Evolutionary conservation across 2,329 filamentous ascomycete genomes (phyloP), one percentile per base, ranked within the genome.

Genomic region (Sarocladiaceae sp.): DNA sequence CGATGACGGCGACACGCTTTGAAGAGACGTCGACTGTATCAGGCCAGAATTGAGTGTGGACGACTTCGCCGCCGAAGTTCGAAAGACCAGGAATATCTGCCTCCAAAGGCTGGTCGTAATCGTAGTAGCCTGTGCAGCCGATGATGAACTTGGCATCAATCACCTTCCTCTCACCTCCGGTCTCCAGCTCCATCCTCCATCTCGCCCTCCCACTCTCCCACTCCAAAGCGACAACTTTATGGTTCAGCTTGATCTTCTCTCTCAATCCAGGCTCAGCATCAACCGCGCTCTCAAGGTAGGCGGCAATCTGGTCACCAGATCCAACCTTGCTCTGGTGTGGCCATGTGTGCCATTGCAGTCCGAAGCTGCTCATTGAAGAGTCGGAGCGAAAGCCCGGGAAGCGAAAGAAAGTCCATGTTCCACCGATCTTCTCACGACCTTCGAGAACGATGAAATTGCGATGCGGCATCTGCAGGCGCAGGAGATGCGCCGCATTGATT

Each of bases 11-110:
- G 18, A 91, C 72, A 29, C 79, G 78, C 68, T 90, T 88, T 64
- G 74, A 73, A 4, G 72, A 66, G 64, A 85, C 84, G 59, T 87
- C 77, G 36, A 86, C 68, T 50, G 83, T 75, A 48, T 83, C 71
- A 0, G 85, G 84, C 87, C 87, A 90, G 71, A 86, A 88, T 59
- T 88, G 86, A 0, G 85, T 84, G 57, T 88, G 85, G 15, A 86
- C 69, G n/a, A 82, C 70, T 39, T 72, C 65, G 40, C 85, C 85
- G 53, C 76, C 77, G 70, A 90, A 90, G 20, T 74, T 72, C 1
- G 83, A 73, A 31, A 90, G 71, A 1, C 83, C 84, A 0, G 86
- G 83, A 42, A 90, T 88, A 1, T 70, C 61, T 0, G 78, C 69
- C 31, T 79, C 64, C 51, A 87, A 66, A 0, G 85, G 80, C 50